These are phyloP conservation scores for Monilinia aucupariae DNA, from an alignment of 2,329 filamentous ascomycete genomes.

Conservation along the genomic window DNA sequence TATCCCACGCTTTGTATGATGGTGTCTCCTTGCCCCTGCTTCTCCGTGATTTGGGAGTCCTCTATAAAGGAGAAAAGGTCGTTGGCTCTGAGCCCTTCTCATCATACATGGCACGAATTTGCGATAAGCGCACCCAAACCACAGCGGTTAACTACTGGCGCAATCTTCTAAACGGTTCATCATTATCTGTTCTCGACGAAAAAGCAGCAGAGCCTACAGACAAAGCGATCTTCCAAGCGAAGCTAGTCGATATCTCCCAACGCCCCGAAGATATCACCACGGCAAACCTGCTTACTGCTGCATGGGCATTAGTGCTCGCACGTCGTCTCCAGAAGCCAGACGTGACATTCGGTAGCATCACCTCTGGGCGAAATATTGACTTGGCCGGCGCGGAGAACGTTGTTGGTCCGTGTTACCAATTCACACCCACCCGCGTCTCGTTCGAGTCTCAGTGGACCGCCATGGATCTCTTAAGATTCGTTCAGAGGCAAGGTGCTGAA, in stretches of 20 bases:
- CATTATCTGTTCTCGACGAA: slow-evolving; percentile 18
- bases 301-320: slow-evolving; percentile 41
- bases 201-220: slow-evolving; percentile 19
- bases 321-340: slow-evolving; percentile 22
- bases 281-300: slow-evolving; percentile 40
- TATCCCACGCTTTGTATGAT: slow-evolving; percentile 57
- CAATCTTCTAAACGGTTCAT: slow-evolving; percentile 38
- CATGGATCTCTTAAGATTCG: slow-evolving; percentile 33
- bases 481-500: slow-evolving; percentile 35
- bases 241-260: slow-evolving; percentile 24
- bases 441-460: slow-evolving; percentile 36
- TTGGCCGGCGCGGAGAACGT: slow-evolving; percentile 37
- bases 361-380: slow-evolving; percentile 40
- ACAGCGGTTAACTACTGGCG: slow-evolving; percentile 40
- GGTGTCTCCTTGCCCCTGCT: slow-evolving; percentile 51
- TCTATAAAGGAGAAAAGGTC: slow-evolving; percentile 36
- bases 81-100: slow-evolving; percentile 38
- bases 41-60: slow-evolving; percentile 22
- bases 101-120: slow-evolving; percentile 34
- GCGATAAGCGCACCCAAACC: slow-evolving; percentile 29
- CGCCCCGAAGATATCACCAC: slow-evolving; percentile 38
- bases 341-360: slow-evolving; percentile 34
- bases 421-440: slow-evolving; percentile 41
- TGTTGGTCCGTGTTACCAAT: slow-evolving; percentile 43
- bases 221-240: slow-evolving; percentile 35